Conservation (phyloP, 108 stramenopile species). For the Fragilaria radians region DNA sequence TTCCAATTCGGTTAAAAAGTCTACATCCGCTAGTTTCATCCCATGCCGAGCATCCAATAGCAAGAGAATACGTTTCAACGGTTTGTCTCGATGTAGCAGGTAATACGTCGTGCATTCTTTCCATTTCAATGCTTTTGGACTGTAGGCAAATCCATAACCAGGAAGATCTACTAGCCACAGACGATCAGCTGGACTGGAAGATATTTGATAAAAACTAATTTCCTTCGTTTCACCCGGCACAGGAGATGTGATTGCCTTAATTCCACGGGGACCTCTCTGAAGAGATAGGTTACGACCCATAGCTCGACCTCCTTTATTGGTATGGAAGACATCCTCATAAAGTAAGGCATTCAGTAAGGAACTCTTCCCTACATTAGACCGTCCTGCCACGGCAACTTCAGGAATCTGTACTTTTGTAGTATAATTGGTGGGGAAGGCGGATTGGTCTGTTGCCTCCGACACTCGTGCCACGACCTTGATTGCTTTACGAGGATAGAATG, state of each 20-base stretch:
- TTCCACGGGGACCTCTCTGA: conserved; percentile 22
- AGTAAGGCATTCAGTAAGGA: conserved; percentile 71
- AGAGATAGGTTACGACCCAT: background rate
- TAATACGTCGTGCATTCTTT: conserved; percentile 59
- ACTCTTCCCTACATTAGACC: conserved; percentile 79
- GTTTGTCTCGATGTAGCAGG: conserved; percentile 40
- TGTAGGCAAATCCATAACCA: conserved; percentile 84
- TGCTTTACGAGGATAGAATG: background rate
- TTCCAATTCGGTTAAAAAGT: conserved; percentile 51
- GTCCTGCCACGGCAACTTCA: conserved; percentile 45
- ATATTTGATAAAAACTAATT: conserved; percentile 71
- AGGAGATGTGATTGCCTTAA: conserved; percentile 54
- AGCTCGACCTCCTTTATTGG: background rate
- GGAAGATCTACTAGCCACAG: conserved; percentile 59
- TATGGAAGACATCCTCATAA: conserved; percentile 33
- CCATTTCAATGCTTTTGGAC: conserved; percentile 36
- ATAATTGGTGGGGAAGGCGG: background rate
- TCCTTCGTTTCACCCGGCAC: conserved; percentile 70
- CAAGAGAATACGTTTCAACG: conserved; percentile 63
- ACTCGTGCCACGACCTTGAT: background rate
- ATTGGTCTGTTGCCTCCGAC: background rate
- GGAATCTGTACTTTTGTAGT: background rate
- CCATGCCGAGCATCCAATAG: conserved; percentile 82
- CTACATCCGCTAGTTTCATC: conserved; percentile 62
- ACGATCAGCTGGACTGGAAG: conserved; percentile 22